Conservation (phyloP, 1,284 basidiomycete species). For the Apiotrichum sp. region DNA sequence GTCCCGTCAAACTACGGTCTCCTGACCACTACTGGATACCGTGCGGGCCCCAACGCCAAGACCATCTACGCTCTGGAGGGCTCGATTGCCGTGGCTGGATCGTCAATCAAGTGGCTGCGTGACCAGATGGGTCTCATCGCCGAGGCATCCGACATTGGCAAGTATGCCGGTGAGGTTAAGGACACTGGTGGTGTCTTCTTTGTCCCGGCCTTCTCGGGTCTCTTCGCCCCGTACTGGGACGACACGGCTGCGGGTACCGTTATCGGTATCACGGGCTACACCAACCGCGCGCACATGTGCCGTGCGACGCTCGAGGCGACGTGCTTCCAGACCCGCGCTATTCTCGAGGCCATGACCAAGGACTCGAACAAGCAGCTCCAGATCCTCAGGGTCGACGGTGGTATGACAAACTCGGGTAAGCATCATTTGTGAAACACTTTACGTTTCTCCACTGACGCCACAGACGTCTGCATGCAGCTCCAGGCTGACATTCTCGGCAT, state of each 20-base stretch:
- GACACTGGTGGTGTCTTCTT: conserved; percentile 94
- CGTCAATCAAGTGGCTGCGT: conserved; percentile 90
- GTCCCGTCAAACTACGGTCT: conserved; percentile 81
- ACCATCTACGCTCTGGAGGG: conserved; percentile 93
- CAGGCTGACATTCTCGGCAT: conserved; percentile 91
- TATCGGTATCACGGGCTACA: conserved; percentile 73
- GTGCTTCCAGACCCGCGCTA: conserved; percentile 74
- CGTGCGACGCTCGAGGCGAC: conserved; percentile 86
- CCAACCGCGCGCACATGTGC: conserved; percentile 87
- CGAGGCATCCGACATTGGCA: conserved; percentile 76
- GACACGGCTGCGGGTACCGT: conserved; percentile 37
- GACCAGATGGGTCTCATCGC: conserved; percentile 83
- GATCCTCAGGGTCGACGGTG: conserved; percentile 86
- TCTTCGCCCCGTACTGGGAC: conserved; percentile 66
- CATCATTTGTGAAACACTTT: neutral
- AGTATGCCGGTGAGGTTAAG: conserved; percentile 68
- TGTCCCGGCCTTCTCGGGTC: conserved; percentile 89
- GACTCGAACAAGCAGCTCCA: conserved; percentile 56
- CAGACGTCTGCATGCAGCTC: conserved; percentile 73
- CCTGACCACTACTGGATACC: conserved; percentile 87
- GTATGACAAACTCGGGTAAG: conserved; percentile 68
- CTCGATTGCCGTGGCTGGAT: conserved; percentile 89
- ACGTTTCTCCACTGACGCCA: neutral
- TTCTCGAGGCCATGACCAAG: conserved; percentile 71
- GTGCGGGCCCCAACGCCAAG: conserved; percentile 63